Evolutionary conservation across 2,329 filamentous ascomycete genomes (phyloP).

Genomic region (Curvularia verruculosa): DNA sequence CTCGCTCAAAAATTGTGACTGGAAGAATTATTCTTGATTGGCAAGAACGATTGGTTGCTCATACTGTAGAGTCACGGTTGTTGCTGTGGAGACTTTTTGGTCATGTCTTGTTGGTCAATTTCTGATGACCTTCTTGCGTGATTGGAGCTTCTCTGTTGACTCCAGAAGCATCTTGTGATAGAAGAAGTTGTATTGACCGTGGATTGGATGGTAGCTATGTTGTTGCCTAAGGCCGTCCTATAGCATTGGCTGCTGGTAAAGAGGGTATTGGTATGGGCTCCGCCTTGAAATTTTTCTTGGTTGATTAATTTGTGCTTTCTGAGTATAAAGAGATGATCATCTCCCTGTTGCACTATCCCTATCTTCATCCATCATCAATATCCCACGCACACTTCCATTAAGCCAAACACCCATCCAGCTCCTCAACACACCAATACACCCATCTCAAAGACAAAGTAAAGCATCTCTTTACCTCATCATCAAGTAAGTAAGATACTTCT

Average conservation of each 20-base stretch:
- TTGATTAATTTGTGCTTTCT: background rate
- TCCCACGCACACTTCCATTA: background rate
- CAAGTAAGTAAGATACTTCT: background rate
- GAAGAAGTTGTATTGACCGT: background rate
- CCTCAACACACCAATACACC: background rate
- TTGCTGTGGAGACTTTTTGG: too few species aligned
- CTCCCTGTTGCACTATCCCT: background rate
- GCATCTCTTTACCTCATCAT: background rate
- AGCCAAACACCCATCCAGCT: background rate
- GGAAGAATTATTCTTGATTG: too few species aligned
- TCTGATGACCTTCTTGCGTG: background rate
- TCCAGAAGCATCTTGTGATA: background rate
- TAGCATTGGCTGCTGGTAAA: background rate
- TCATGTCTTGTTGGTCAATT: background rate
- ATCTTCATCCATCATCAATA: background rate
- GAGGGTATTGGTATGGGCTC: too few species aligned
- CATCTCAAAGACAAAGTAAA: background rate
- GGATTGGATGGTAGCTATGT: background rate
- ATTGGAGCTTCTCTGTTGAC: background rate
- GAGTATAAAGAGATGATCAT: background rate
- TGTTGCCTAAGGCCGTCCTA: background rate
- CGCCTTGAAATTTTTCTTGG: background rate
- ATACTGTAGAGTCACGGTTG: too few species aligned
- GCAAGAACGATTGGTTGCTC: too few species aligned
- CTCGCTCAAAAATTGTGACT: too few species aligned